Base-by-base conservation (phyloP, 805 yeast genomes). In the Spathaspora girioi region DNA sequence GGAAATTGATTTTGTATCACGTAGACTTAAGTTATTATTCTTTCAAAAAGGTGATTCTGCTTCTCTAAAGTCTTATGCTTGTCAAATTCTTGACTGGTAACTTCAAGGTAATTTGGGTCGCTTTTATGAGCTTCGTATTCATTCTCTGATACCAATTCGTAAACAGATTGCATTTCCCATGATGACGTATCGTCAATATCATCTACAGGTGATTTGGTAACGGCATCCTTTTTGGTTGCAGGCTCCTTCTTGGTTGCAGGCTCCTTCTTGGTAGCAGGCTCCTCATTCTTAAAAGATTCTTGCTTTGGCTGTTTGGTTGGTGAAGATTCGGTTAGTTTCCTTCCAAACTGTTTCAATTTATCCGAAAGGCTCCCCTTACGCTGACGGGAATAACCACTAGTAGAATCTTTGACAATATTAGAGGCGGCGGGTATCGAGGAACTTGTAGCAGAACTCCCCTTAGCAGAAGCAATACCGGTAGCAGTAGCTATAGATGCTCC, bases 81-180 rank as follows among this genome's bases (percentile, higher is more conserved):
- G 20, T 55, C 58, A 46, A 59, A 65, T 20, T 66, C 70, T 38
- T 64, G 69, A 43, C 51, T 52, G 17, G 58, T 45, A 12, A 67
- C 57, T 58, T 75, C 78, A 59, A 79, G 61, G 63, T 80, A 81
- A 59, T 79, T 63, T 15, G 84, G 82, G 62, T 81, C 75, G 54
- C 65, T 66, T 57, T 68, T 70, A 68, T 80, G 59, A 5, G 66
- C 64, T 47, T 73, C 75, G 58, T 58, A 81, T 55, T 80, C 84
- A 18, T 52, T 62, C 54, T 78, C 79, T 32, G 75, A 70, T 29
- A 81, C 77, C 38, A 81, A 80, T 61, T 79, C 82, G 56, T 79
- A 77, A 15, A 61, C 59, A 9, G 69, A 62, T 44, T 50, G 53
- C 38, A 48, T 44, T 20, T 51, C 54, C 54, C 53, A 50, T 5